A percentile compares a stretch with the other conserved stretches of the same genome.
phyloP scores from a whole-genome alignment of 2,329 filamentous ascomycete species.

The Neofusicoccum laricinum region DNA sequence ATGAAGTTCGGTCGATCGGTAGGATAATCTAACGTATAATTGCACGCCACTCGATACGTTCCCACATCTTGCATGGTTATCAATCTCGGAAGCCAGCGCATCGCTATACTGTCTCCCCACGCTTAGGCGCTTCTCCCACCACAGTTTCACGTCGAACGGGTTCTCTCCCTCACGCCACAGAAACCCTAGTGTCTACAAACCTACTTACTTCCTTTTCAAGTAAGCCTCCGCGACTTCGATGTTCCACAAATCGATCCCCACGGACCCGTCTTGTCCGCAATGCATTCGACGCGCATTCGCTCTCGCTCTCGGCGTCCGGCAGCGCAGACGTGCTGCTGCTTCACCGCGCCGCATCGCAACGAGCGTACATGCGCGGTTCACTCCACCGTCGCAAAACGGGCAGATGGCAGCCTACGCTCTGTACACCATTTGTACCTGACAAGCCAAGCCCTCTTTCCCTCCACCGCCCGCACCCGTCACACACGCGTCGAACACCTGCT shows the following conservation, averaged over 20 bases:
- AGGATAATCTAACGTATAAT: conserved; percentile 14
- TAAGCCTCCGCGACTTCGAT: neutral
- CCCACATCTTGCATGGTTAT: neutral
- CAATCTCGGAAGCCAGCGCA: too few species aligned
- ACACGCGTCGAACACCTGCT: too few species aligned
- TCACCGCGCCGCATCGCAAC: neutral
- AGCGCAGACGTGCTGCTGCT: neutral
- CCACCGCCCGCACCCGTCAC: too few species aligned
- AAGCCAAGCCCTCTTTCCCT: too few species aligned
- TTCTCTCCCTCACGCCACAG: too few species aligned
- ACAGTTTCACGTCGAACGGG: too few species aligned
- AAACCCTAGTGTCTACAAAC: too few species aligned
- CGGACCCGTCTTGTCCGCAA: neutral
- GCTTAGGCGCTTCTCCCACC: too few species aligned
- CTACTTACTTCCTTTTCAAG: neutral
- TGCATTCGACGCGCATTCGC: neutral
- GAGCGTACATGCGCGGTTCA: too few species aligned
- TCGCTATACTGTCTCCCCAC: too few species aligned
- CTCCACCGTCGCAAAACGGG: too few species aligned
- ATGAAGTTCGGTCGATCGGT: neutral
- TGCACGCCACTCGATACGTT: neutral
- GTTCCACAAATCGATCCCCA: neutral
- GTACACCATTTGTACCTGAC: neutral
- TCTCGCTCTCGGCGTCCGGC: neutral
- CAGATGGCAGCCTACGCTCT: too few species aligned